Base-by-base conservation (phyloP, 1,284 basidiomycete species). In the Uromyces viciae-fabae region DNA sequence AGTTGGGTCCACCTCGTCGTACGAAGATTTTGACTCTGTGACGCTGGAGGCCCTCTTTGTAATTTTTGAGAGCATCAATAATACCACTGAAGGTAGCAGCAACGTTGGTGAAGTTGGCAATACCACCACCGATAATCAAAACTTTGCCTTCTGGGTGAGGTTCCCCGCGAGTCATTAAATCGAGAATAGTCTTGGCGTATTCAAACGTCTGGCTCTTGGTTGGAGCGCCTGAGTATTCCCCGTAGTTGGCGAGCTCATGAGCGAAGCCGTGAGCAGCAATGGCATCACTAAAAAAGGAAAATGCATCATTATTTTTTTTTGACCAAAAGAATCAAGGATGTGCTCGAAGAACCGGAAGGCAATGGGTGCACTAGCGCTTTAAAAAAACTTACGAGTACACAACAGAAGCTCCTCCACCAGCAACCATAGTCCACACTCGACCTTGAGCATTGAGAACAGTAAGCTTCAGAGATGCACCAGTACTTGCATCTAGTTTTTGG, bases 81-180 rank as follows among this genome's bases (percentile, higher is more conserved):
- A 98, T 99, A 84, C 96, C 96, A 90, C 98, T 98, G 92, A 99
- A 99, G 83, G 96, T 99, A 22, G 96, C 92, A 56, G 96, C 96
- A 84, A 99, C 95, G 87, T 99, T 98, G 86, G 95, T 98, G 88
- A 99, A 99, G 91, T 99, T 99, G 89, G 96, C 96, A 84, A 98
- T 98, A 88, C 96, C 96, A 89, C 97, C 97, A 87, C 96, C 97
- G 83, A 99, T 98, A 90, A 99, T 98, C 87, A 99, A 93, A 86
- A 99, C 91, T 89, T 99, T 99, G 88, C 96, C 96, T 75, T 95
- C 89, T 64, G 91, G 89, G 85, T 91, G 89, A 77, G 93, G 92
- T 66, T 89, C 88, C 75, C 94, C 94, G 82, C 96, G 94, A 77
- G 94, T 98, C 88, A 99, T 95, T 83, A 99, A 89, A 87, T 98